Conservation (phyloP, 164 flowering plant genomes). For the Magnolia changhungtana region DNA sequence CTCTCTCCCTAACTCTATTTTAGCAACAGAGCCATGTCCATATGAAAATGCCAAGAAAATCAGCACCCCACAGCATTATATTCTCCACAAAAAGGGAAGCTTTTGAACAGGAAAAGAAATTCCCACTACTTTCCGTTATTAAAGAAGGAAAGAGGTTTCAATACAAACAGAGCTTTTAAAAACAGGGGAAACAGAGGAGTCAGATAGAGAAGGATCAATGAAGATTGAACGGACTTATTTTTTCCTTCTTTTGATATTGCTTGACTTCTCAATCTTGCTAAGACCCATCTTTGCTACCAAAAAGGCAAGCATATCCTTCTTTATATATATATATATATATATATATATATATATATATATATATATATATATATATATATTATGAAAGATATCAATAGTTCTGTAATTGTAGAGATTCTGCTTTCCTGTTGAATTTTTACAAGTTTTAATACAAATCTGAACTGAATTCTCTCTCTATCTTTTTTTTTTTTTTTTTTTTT, state of each 20-base stretch:
- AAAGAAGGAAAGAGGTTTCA: neutral
- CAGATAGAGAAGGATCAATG: slow-evolving; percentile 10
- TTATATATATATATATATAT: too few species aligned
- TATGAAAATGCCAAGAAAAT: too few species aligned
- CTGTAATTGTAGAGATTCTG: too few species aligned
- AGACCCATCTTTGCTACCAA: slow-evolving; percentile 35
- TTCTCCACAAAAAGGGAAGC: neutral
- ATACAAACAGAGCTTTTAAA: neutral
- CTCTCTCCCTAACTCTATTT: neutral
- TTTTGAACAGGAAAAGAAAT: neutral
- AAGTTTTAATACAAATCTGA: neutral
- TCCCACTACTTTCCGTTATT: neutral
- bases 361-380: too few species aligned
- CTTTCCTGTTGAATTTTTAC: neutral
- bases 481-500: too few species aligned
- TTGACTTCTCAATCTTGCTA: slow-evolving; percentile 28
- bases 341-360: too few species aligned
- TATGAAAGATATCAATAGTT: too few species aligned
- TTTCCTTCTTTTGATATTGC: slow-evolving; percentile 21
- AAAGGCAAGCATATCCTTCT: slow-evolving; percentile 34
- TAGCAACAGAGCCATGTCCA: too few species aligned
- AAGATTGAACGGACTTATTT: slow-evolving; percentile 11
- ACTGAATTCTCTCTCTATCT: neutral
- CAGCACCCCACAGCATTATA: neutral
- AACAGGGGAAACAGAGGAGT: neutral